Conservation (phyloP, 768 basidiomycete species). For the Phanerochaete carnosa region DNA sequence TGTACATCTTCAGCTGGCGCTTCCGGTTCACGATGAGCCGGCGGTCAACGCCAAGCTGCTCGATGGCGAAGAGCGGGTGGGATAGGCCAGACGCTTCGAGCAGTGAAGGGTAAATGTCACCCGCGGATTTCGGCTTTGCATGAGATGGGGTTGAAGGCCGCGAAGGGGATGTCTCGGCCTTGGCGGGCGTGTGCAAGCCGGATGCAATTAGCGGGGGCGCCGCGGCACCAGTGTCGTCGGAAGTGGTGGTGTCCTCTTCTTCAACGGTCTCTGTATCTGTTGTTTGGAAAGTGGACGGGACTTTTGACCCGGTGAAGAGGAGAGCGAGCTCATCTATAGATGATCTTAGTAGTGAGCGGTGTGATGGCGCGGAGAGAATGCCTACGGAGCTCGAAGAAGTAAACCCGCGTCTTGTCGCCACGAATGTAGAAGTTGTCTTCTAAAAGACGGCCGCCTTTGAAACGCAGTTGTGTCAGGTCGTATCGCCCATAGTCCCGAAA, state of each 20-base stretch:
- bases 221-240: conserved; percentile 15
- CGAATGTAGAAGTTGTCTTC: conserved; percentile 95
- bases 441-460: conserved; percentile 83
- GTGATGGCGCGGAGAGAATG: neutral
- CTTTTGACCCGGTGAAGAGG: conserved; percentile 67
- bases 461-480: conserved; percentile 92
- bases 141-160: neutral
- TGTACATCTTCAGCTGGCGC: conserved; percentile 93
- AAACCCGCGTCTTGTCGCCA: conserved; percentile 96
- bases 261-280: conserved; percentile 28
- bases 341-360: neutral
- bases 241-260: conserved; percentile 34
- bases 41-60: conserved; percentile 86
- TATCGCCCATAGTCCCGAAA: conserved; percentile 94
- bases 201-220: neutral
- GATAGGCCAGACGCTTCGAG: conserved; percentile 22
- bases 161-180: neutral
- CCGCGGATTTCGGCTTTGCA: neutral
- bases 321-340: conserved; percentile 74
- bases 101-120: conserved; percentile 1
- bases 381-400: conserved; percentile 89
- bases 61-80: conserved; percentile 72
- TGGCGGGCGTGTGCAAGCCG: neutral
- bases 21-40: conserved; percentile 92
- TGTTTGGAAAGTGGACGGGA: conserved; percentile 28